These are phyloP conservation scores for Daedaleopsis nitida DNA, from an alignment of 768 basidiomycete species.

Conservation along the genomic window DNA sequence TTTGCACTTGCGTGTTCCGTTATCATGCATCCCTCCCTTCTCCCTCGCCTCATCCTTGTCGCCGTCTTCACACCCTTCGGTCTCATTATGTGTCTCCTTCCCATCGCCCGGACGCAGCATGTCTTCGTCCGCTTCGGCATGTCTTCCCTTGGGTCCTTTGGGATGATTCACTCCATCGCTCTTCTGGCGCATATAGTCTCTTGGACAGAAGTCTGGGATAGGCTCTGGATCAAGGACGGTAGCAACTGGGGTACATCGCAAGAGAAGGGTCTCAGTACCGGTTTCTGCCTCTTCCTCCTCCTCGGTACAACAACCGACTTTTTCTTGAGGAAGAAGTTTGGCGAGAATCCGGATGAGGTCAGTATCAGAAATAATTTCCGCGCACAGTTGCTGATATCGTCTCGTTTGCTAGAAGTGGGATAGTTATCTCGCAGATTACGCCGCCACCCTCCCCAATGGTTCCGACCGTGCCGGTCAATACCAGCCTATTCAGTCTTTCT, in stretches of 20 bases:
- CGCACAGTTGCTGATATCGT: not conserved
- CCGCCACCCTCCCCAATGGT: constrained; percentile 48
- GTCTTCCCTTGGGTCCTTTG: constrained; percentile 59
- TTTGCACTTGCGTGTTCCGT: constrained; percentile 55
- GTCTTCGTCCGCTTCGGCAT: constrained; percentile 51
- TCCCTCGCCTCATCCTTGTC: constrained; percentile 47
- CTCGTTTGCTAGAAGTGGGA: constrained; percentile 60
- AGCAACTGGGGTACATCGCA: constrained; percentile 53
- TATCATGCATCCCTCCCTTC: constrained; percentile 54
- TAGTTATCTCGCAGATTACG: constrained; percentile 60
- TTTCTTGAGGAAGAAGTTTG: constrained; percentile 54
- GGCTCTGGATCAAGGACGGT: constrained; percentile 54
- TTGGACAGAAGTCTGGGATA: constrained; percentile 67
- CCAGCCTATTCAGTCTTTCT: constrained; percentile 52
- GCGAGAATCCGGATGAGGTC: constrained; percentile 73
- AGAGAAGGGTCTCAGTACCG: constrained; percentile 63
- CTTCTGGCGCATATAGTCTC: constrained; percentile 49
- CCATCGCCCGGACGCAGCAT: constrained; percentile 47
- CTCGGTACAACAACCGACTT: constrained; percentile 55
- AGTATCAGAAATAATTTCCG: constrained; percentile 4
- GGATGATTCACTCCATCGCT: constrained; percentile 53
- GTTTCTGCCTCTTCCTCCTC: constrained; percentile 52
- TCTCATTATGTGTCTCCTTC: constrained; percentile 46
- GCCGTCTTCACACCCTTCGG: constrained; percentile 41
- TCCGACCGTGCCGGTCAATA: constrained; percentile 58